phyloP scores from a whole-genome alignment of 2,329 filamentous ascomycete genomes.

The Pseudogymnoascus sp. region DNA sequence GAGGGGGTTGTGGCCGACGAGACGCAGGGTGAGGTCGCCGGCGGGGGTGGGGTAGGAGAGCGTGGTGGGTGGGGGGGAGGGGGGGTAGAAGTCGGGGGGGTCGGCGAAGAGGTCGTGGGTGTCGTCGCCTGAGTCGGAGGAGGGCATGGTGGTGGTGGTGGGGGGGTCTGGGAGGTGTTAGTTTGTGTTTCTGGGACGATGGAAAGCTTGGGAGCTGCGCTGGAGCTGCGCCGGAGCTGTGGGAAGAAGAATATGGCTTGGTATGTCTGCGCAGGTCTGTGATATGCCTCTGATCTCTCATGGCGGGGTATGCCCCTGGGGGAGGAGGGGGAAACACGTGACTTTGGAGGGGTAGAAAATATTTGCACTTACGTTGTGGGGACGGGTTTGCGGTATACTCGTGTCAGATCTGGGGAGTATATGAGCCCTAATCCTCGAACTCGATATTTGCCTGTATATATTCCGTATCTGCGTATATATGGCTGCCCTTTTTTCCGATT shows the following conservation, averaged over 20 bases:
- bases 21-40: conserved; percentile 54
- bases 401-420: background rate
- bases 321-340: background rate
- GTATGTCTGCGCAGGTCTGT: background rate
- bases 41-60: conserved; percentile 62
- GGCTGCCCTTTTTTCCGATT: background rate
- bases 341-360: background rate
- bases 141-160: background rate
- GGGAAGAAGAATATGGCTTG: no score
- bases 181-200: no score
- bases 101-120: conserved; percentile 61
- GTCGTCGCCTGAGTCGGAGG: conserved; percentile 18
- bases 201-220: background rate
- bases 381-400: background rate
- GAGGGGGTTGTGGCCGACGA: conserved; percentile 80
- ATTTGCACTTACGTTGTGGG: background rate
- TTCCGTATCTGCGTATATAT: background rate
- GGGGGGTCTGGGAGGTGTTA: conserved; percentile 9
- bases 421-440: background rate
- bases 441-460: background rate
- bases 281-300: background rate
- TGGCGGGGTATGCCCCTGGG: background rate
- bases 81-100: conserved; percentile 70
- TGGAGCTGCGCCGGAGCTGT: no score
- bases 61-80: conserved; percentile 66